Evolutionary conservation across 768 basidiomycete genomes (phyloP).

Genomic region (Boletellus emodensis): DNA sequence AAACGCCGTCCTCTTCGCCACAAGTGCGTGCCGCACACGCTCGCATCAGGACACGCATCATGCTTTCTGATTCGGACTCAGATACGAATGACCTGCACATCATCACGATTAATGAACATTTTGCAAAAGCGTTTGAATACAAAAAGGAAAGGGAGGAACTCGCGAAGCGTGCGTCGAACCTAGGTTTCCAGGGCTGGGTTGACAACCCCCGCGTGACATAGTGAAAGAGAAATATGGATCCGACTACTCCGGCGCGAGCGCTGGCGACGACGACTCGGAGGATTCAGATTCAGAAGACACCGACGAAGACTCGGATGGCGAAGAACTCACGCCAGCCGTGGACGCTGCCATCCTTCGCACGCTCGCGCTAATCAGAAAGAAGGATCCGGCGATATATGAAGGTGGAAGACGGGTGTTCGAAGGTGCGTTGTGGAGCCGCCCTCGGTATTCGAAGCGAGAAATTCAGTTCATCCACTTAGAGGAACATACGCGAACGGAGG

Average conservation of each 20-base stretch:
- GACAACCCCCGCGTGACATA: slow-evolving; percentile 21
- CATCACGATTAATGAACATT: slow-evolving; percentile 70
- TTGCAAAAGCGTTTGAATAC: slow-evolving; percentile 78
- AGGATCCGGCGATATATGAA: slow-evolving; percentile 84
- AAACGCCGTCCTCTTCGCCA: slow-evolving; percentile 1
- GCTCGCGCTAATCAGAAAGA: slow-evolving; percentile 75
- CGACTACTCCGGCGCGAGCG: slow-evolving; percentile 42
- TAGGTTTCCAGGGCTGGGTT: neutral
- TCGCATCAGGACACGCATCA: slow-evolving; percentile 13
- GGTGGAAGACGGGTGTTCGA: slow-evolving; percentile 67
- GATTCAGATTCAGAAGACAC: slow-evolving; percentile 70
- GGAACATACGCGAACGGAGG: slow-evolving; percentile 51
- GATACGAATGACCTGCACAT: slow-evolving; percentile 42
- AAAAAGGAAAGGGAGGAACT: slow-evolving; percentile 86
- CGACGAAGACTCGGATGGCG: slow-evolving; percentile 93
- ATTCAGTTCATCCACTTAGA: slow-evolving; percentile 38
- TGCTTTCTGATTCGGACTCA: slow-evolving; percentile 50
- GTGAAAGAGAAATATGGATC: slow-evolving; percentile 89
- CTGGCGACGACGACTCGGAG: slow-evolving; percentile 34
- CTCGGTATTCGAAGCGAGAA: neutral
- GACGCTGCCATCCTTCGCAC: slow-evolving; percentile 94
- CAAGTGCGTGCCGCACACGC: neutral
- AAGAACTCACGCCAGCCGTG: slow-evolving; percentile 88
- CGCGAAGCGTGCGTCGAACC: slow-evolving; percentile 53
- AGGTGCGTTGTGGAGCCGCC: slow-evolving; percentile 40